phyloP scores from a whole-genome alignment of 805 yeast species.

The Wickerhamiella dianesei region DNA sequence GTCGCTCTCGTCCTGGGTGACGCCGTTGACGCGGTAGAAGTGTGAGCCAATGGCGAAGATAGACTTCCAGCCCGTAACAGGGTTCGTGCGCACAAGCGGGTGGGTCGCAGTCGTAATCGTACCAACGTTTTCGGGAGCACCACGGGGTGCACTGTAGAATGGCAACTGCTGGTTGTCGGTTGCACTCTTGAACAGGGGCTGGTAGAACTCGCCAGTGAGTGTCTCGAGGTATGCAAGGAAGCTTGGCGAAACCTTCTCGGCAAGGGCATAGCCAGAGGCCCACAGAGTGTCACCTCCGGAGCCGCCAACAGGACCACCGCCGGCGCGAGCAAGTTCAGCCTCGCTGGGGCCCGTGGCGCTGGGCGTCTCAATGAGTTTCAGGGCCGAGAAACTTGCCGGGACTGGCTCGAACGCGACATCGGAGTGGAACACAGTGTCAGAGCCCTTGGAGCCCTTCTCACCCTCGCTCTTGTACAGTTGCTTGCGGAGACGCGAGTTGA shows the following conservation, averaged over 20 bases:
- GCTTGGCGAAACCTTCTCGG: constrained; percentile 38
- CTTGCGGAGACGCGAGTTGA: constrained; percentile 17
- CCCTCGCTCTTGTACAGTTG: constrained; percentile 17
- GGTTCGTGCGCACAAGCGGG: constrained; percentile 50
- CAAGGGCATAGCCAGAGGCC: constrained; percentile 41
- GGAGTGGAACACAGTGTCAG: constrained; percentile 34
- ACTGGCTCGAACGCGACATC: constrained; percentile 43
- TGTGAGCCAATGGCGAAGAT: constrained; percentile 39
- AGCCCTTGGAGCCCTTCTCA: constrained; percentile 17
- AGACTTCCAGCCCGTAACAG: constrained; percentile 51
- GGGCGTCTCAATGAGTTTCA: constrained; percentile 36
- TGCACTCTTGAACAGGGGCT: constrained; percentile 32
- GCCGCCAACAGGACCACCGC: constrained; percentile 17
- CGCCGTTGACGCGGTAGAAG: constrained; percentile 40
- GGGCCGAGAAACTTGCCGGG: constrained; percentile 43
- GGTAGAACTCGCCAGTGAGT: constrained; percentile 27
- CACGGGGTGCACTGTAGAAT: constrained; percentile 31
- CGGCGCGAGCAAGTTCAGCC: constrained; percentile 9
- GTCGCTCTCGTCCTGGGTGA: constrained; percentile 38
- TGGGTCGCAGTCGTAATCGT: constrained; percentile 33
- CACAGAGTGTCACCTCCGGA: constrained; percentile 40
- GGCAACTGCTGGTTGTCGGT: constrained; percentile 32
- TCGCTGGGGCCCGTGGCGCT: constrained; percentile 29
- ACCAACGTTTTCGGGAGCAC: constrained; percentile 19
- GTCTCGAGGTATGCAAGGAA: constrained; percentile 36